Base-by-base conservation (phyloP, 176 grass and related monocot genomes). In the Oryza brachyantha region DNA sequence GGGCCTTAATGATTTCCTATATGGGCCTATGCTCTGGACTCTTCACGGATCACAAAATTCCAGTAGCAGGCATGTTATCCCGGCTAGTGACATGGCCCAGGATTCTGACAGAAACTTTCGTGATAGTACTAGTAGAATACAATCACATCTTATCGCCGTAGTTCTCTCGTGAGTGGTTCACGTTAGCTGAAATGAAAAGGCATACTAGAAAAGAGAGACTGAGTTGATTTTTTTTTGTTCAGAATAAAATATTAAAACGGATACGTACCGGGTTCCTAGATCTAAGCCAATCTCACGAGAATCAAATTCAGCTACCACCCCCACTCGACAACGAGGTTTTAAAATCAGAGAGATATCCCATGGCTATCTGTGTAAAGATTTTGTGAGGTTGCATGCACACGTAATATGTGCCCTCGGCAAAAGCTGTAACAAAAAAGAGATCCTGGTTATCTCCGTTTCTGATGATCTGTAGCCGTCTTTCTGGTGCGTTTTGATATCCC, bases 341-440 rank as follows among this genome's bases (percentile, higher is more conserved):
- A 37, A 37, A 55, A 38, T 46, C 34, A 28, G 32, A 5, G 16
- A 68, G 32, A 69, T 69, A 24, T 6, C 48, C 36, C 66, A 80
- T 25, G 50, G 28, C 5, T 31, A 36, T 29, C 19, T 57, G 14
- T 17, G 78, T 27, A 60, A 38, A 70, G 74, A 63, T 76, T 35
- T 43, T 29, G 10, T 65, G 13, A 19, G 29, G 16, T 28, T 10
- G 24, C 54, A 21, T n/a, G 34, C 22, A 42, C 35, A 60, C 65
- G 14, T 22, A 29, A 41, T n/a, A n/a, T n/a, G n/a, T n/a, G 43
- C 28, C 67, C 74, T 37, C 19, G 17, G 46, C 60, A 37, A 61
- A 69, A 59, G 86, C 80, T 59, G 28, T n/a, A n/a, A 39, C 17
- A 17, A 16, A 8, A 8, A 87, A 84, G 67, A 46, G 60, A 37